phyloP scores from a whole-genome alignment of 2,329 filamentous ascomycete genomes.

The Neocucurbitaria cava region DNA sequence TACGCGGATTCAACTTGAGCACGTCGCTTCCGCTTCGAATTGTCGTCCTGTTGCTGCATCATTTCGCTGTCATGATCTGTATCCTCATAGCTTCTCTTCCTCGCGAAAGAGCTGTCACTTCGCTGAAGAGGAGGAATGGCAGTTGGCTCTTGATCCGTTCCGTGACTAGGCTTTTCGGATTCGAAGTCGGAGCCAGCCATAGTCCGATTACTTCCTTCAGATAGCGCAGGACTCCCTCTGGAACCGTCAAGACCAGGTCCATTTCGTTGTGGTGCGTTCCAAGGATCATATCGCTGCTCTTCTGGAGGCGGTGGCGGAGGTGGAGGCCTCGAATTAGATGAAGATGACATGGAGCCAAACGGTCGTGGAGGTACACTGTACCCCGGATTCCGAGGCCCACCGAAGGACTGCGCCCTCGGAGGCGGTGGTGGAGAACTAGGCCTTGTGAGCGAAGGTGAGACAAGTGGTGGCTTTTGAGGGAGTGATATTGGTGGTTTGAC shows the following conservation, averaged over 20 bases:
- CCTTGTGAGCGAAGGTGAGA: slow-evolving; percentile 3
- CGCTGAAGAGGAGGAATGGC: slow-evolving; percentile 28
- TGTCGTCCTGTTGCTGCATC: slow-evolving; percentile 45
- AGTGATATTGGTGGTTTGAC: slow-evolving; percentile 18
- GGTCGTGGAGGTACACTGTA: slow-evolving; percentile 26
- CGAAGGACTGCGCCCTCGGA: slow-evolving; percentile 31
- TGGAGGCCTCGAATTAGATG: slow-evolving; percentile 13
- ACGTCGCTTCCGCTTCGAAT: slow-evolving; percentile 46
- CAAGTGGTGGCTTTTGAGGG: slow-evolving; percentile 24
- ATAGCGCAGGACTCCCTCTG: slow-evolving; percentile 39
- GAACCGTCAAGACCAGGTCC: slow-evolving; percentile 24
- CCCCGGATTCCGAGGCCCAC: slow-evolving; percentile 20
- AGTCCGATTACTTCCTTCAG: slow-evolving; percentile 45
- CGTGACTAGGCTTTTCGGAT: slow-evolving; percentile 27
- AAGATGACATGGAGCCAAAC: slow-evolving; percentile 35
- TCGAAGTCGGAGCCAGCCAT: slow-evolving; percentile 46
- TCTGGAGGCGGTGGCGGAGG: slow-evolving; percentile 34
- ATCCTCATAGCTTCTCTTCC: slow-evolving; percentile 49
- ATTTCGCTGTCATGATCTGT: slow-evolving; percentile 39
- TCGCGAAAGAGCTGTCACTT: slow-evolving; percentile 40
- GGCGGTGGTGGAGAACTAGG: slow-evolving; percentile 12
- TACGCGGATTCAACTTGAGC: slow-evolving; percentile 46
- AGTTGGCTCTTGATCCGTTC: slow-evolving; percentile 14
- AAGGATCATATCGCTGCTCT: slow-evolving; percentile 27
- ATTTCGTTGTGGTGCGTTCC: slow-evolving; percentile 29